Base-by-base conservation (phyloP, 768 basidiomycete species). In the Lyophyllum shimeji region DNA sequence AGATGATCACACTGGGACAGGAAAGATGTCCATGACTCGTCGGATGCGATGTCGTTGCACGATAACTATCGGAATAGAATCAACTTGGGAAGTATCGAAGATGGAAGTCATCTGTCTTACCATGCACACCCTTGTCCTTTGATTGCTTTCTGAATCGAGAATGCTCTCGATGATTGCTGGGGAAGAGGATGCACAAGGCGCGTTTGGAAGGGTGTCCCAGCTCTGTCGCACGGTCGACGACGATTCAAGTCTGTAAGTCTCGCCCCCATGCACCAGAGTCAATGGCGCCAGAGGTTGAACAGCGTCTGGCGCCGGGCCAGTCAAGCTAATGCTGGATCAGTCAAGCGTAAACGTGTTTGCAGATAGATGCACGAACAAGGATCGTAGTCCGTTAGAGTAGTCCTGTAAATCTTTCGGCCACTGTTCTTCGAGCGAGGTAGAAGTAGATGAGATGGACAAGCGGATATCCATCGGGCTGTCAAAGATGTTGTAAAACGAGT, bases 401-500 rank as follows among this genome's bases (percentile, higher is more conserved):
- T 69, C 59, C 53, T 65, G 66, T 52, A 88, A 61, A 37, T 63
- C 71, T 13, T 57, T 34, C 40, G 84, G 85, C 60, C 74, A 73
- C n/a, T 69, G 60, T 24, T 62, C 56, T 12, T 57, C 55, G 1
- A 63, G 20, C 15, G 81, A 48, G 5, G 56, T 23, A n/a, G 55
- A 59, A 43, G 65, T 67, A 48, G 76, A 69, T 27, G 74, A 71
- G 21, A 76, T 63, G 25, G 76, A 71, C 51, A 89, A 71, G 27
- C 76, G 82, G 31, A 86, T 62, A 63, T 89, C 86, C 74, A 85
- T 76, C 12, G 82, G 77, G 21, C 85, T 86, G 56, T 50, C 7
- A n/a, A 52, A 31, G 23, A 8, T 17, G 13, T 33, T 46, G 18
- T 52, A 52, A 15, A 39, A 40, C 20, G 34, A 24, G 13, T 15